Percentiles rank a stretch among this genome's conserved stretches.
Conservation (phyloP, 345 rosid genomes). For the Melaleuca quinquenervia region DNA sequence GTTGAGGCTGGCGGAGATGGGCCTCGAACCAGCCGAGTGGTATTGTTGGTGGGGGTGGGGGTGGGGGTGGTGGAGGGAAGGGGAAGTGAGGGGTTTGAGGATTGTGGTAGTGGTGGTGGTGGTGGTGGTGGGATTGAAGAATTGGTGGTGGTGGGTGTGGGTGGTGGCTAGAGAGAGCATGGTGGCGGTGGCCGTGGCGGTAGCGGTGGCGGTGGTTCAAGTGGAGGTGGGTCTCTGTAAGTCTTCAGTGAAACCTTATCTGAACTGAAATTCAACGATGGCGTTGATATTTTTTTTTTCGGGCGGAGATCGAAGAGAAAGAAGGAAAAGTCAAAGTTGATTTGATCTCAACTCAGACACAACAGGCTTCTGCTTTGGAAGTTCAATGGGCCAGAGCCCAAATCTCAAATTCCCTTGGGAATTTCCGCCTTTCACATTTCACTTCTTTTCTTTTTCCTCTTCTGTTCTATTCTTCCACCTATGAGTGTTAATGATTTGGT, state of each 20-base stretch:
- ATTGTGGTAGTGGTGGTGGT: background rate
- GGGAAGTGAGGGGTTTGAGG: background rate
- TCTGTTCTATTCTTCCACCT: no score
- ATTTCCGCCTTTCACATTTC: background rate
- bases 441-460: background rate
- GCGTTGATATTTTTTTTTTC: background rate
- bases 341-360: background rate
- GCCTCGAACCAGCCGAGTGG: background rate
- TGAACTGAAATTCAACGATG: background rate
- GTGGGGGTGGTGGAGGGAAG: background rate
- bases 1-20: background rate
- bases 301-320: background rate
- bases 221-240: background rate
- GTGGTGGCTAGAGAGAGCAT: slow-evolving; percentile 1
- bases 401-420: background rate
- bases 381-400: background rate
- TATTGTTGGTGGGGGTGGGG: background rate
- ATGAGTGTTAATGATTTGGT: no score
- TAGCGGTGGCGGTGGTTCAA: background rate
- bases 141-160: background rate
- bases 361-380: background rate
- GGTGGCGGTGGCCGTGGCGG: background rate
- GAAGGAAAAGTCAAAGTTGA: background rate
- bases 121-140: background rate
- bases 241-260: background rate